These are phyloP conservation scores for Fusarium gaditjirri DNA, from an alignment of 2,329 filamentous ascomycete species.

Conservation along the genomic window DNA sequence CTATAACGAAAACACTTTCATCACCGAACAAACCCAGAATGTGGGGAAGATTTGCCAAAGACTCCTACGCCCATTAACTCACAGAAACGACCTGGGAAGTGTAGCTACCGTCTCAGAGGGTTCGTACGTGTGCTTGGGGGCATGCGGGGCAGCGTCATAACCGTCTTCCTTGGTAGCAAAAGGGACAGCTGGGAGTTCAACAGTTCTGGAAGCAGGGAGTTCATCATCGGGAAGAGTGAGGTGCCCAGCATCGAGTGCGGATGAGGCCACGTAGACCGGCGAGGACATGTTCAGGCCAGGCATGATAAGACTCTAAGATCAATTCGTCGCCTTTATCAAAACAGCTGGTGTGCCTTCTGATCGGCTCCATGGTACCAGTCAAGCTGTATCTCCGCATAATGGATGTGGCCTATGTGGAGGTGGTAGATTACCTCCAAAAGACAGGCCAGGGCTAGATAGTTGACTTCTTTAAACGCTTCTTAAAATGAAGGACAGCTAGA, in stretches of 20 bases:
- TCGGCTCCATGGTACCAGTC: neutral
- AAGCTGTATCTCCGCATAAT: neutral
- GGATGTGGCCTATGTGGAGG: neutral
- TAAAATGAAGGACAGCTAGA: neutral
- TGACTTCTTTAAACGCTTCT: neutral
- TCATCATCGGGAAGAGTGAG: neutral
- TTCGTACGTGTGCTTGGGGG: neutral
- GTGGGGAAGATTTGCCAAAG: neutral
- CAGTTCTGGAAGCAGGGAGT: neutral
- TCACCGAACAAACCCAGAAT: neutral
- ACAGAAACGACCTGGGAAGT: neutral
- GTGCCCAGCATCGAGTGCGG: neutral
- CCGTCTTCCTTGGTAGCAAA: too few relatives aligned
- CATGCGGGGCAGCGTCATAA: neutral
- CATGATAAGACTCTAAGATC: neutral
- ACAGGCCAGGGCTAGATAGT: neutral
- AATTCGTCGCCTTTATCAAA: neutral
- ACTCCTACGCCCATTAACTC: neutral
- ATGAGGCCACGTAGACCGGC: neutral
- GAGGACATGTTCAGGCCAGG: neutral
- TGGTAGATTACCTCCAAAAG: neutral
- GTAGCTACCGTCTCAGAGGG: neutral
- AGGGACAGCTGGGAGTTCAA: neutral
- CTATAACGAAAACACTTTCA: neutral
- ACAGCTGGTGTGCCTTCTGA: neutral